These are phyloP conservation scores for Pleurotus salmoneostramineus DNA, from an alignment of 768 basidiomycete genomes.

Conservation along the genomic window DNA sequence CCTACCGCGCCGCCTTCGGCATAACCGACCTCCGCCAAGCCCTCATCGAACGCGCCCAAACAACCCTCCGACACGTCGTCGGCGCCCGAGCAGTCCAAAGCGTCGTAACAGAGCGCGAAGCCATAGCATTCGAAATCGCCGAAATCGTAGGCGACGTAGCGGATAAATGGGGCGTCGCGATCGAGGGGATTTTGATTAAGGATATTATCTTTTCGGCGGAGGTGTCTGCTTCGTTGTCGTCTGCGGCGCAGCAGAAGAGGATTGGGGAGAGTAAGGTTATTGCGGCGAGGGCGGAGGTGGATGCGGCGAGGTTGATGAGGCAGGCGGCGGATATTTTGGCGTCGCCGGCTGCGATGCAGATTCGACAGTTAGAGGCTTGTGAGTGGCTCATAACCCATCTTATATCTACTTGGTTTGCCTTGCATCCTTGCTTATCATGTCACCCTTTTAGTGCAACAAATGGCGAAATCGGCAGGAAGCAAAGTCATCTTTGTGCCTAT, in stretches of 20 bases:
- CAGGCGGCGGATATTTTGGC: constrained; percentile 95
- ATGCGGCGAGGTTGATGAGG: constrained; percentile 91
- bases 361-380: constrained; percentile 90
- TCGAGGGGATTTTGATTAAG: constrained; percentile 95
- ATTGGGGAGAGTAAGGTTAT: constrained; percentile 97
- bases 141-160: constrained; percentile 92
- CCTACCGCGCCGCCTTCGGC: constrained; percentile 92
- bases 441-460: constrained; percentile 82
- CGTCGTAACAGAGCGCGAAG: constrained; percentile 96
- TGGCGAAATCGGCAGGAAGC: constrained; percentile 85
- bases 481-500: constrained; percentile 96
- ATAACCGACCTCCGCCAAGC: constrained; percentile 88
- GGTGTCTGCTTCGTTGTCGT: constrained; percentile 86
- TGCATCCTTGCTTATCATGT: neutral
- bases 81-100: constrained; percentile 93
- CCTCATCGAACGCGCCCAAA: constrained; percentile 83
- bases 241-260: constrained; percentile 95
- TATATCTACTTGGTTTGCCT: neutral
- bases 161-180: constrained; percentile 95
- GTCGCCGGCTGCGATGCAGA: constrained; percentile 96
- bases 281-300: constrained; percentile 93
- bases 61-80: constrained; percentile 95
- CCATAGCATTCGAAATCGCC: constrained; percentile 94
- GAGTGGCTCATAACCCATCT: too few relatives aligned
- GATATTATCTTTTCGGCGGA: constrained; percentile 93